These are phyloP conservation scores for Yarrowia divulgata DNA, from an alignment of 805 yeast genomes.

Conservation along the genomic window DNA sequence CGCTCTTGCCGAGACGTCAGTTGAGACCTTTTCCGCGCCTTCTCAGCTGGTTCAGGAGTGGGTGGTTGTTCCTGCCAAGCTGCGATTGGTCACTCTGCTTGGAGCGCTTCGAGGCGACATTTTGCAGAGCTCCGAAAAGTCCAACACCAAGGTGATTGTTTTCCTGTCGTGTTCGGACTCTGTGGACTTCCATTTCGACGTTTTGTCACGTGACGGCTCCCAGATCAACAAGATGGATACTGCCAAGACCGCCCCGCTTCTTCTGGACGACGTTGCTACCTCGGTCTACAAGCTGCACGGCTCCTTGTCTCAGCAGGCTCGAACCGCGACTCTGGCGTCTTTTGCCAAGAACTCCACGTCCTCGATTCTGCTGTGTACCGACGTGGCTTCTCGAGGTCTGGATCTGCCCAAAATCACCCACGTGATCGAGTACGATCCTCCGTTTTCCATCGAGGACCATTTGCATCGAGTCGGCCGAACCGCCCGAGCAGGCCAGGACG, in stretches of 20 bases:
- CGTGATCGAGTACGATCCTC: constrained; percentile 94
- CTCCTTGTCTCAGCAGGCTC: constrained; percentile 79
- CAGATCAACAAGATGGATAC: constrained; percentile 47
- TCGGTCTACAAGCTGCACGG: constrained; percentile 84
- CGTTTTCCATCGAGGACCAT: constrained; percentile 93
- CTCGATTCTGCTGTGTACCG: constrained; percentile 86
- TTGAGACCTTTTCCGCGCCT: constrained; percentile 65
- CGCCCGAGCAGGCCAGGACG: constrained; percentile 93
- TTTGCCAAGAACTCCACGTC: constrained; percentile 52
- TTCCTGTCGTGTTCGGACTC: constrained; percentile 95
- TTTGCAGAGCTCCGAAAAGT: constrained; percentile 52
- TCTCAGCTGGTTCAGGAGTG: constrained; percentile 86
- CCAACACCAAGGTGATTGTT: constrained; percentile 60
- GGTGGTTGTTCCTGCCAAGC: constrained; percentile 89
- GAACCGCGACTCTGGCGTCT: constrained; percentile 76
- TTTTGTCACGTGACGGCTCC: constrained; percentile 67
- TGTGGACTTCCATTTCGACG: constrained; percentile 90
- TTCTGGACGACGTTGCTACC: constrained; percentile 54
- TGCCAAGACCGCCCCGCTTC: constrained; percentile 60
- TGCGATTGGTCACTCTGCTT: constrained; percentile 81
- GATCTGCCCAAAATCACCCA: constrained; percentile 87
- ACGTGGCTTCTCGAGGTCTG: constrained; percentile 96
- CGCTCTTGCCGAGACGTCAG: constrained; percentile 42
- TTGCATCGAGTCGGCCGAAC: constrained; percentile 97
- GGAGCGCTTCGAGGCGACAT: constrained; percentile 56